These are phyloP conservation scores for Yamadazyma atmosphaerica DNA, from an alignment of 1,139 yeast species.

Conservation along the genomic window DNA sequence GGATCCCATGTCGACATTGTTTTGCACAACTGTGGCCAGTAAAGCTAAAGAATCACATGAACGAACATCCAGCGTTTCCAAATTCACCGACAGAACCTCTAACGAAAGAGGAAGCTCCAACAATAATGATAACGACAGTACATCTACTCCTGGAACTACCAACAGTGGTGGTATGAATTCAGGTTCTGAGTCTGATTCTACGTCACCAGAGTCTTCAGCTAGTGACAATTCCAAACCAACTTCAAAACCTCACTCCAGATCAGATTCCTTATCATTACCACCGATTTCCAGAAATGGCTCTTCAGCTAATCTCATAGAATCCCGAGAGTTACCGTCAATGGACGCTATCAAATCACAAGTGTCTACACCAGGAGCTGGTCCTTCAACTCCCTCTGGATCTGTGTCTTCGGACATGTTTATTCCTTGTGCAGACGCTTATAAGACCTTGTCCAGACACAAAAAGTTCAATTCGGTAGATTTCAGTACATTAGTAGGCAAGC, in stretches of 20 bases:
- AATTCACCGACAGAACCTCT: constrained; percentile 4
- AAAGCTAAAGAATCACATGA: constrained; percentile 30
- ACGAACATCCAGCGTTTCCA: constrained; percentile 12
- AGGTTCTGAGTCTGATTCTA: background rate
- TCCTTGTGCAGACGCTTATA: constrained; percentile 87
- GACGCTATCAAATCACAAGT: constrained; percentile 1
- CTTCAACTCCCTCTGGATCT: constrained; percentile 20
- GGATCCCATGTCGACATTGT: constrained; percentile 87
- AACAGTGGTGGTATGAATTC: background rate
- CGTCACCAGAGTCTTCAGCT: constrained; percentile 1
- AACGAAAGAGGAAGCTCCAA: constrained; percentile 1
- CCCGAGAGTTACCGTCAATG: constrained; percentile 1
- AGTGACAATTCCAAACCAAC: background rate
- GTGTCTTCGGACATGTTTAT: constrained; percentile 55
- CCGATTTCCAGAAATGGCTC: constrained; percentile 3
- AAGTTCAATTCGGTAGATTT: constrained; percentile 73
- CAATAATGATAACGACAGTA: constrained; percentile 11
- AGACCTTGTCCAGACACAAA: constrained; percentile 78
- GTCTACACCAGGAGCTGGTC: constrained; percentile 15
- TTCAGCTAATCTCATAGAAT: constrained; percentile 2
- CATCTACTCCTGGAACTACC: constrained; percentile 20
- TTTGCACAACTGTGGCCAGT: constrained; percentile 82
- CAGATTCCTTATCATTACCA: constrained; percentile 1
- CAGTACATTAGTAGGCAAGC: constrained; percentile 68
- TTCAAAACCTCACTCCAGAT: constrained; percentile 2